Percentiles rank a stretch among this genome's conserved stretches.
Conservation (phyloP, 306 rosid species). For the Cucurbita ficifolia region DNA sequence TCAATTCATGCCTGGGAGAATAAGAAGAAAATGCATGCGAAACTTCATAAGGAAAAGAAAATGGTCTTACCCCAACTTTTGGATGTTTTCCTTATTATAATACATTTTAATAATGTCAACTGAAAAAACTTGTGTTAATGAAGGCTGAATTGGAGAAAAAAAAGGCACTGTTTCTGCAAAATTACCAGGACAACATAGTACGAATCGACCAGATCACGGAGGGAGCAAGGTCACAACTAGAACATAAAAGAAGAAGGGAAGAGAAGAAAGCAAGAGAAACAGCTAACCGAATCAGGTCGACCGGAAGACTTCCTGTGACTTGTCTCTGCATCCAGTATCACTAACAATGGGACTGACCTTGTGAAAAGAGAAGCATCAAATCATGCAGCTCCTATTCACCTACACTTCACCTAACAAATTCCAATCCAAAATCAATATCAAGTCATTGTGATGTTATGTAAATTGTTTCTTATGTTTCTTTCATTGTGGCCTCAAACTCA, state of each 20-base stretch:
- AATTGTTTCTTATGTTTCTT: background rate
- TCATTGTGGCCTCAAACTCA: background rate
- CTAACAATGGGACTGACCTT: conserved; percentile 6
- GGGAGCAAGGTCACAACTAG: conserved; percentile 40
- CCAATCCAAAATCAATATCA: background rate
- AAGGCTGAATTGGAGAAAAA: conserved; percentile 38
- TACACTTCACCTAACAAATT: background rate
- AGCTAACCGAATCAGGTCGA: conserved; percentile 23
- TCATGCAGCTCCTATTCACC: background rate
- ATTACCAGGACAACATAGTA: conserved; percentile 32
- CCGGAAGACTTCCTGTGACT: conserved; percentile 27
- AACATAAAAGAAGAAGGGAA: conserved; percentile 37
- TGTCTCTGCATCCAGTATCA: conserved; percentile 47
- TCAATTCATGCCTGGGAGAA: conserved; percentile 37
- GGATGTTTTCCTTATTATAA: background rate
- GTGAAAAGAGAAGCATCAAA: background rate
- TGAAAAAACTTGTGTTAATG: conserved; percentile 4
- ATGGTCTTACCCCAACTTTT: conserved; percentile 15
- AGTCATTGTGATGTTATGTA: background rate
- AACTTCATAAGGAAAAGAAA: conserved; percentile 32
- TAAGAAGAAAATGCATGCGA: conserved; percentile 41
- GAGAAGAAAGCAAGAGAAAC: conserved; percentile 31
- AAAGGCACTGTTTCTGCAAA: conserved; percentile 19
- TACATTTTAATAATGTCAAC: background rate
- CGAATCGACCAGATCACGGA: conserved; percentile 38